Base-by-base conservation (phyloP, 2,329 filamentous ascomycete genomes). In the Tolypocladium tropicale region DNA sequence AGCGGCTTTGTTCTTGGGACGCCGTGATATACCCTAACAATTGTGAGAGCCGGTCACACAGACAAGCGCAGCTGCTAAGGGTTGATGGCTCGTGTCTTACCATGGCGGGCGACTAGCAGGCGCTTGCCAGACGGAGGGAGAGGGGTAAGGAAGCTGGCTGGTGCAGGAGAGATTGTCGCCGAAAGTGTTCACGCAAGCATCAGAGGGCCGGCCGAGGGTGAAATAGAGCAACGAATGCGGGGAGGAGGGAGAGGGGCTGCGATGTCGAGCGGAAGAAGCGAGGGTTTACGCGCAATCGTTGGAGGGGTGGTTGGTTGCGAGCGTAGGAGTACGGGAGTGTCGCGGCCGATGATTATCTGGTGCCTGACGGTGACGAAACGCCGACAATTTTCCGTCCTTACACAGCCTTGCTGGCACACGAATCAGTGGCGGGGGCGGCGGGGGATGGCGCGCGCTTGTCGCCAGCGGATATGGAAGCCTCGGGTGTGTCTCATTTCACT, bases 1-100 rank as follows among this genome's bases (percentile, higher is more conserved):
- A 51, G 65, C 68, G 57, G 67, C 63, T 59, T 72, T 74, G 60
- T 73, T 70, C 66, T 73, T 74, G 56, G 72, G 71, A 62, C 72
- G 70, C 64, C 68, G 64, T 58, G 72, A 71, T 64, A 73, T 70
- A 67, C 66, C 72, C 72, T 74, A 56, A 32, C 52, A 33, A 33
- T 53, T 39, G 56, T 34, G 34, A 51, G 54, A 52, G 53, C 36
- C 10, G 30, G 46, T 21, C 18, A 33, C 28, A 28, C 28, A 10
- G 30, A 16, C 18, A 28, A 54, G 56, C 59, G 59, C 50, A 11
- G 43, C n/a, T 53, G 21, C 16, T 4, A 34, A 25, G 55, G 54
- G 58, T 53, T 53, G 53, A 37, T 49, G 48, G 43, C 54, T 41
- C 55, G 32, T 34, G 25, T 59, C 70, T 63, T 69, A 72, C 70